Base-by-base conservation (phyloP, 306 rosid species). In the Glycine soja region DNA sequence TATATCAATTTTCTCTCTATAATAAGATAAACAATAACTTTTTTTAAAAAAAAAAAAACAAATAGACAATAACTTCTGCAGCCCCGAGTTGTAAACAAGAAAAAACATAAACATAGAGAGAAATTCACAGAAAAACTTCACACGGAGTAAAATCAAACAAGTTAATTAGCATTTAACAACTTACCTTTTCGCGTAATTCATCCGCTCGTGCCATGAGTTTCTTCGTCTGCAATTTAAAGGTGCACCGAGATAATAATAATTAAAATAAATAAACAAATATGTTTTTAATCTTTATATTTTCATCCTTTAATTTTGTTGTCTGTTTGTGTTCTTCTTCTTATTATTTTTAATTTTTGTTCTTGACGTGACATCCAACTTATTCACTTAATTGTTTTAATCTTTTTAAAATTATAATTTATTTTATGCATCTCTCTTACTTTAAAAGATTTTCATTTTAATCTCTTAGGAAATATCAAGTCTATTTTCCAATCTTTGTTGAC, bases 101-200 rank as follows among this genome's bases (percentile, higher is more conserved):
- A n/a, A n/a, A 52, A n/a, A 15, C 59, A 53, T 5, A n/a, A 5
- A 10, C 59, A 53, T n/a, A 18, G 10, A 15, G 2, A 1, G 24
- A 53, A 53, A 53, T 16, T 57, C 34, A 58, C 64, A 58, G 4
- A 15, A 16, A 54, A 7, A 4, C 34, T 58, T 6, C 62, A 56
- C 32, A 2, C 8, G 5, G 0, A 7, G 62, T 56, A 56, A 15
- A 56, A 56, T 56, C 62, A 3, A 54, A 56, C 62, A 15, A 56
- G 30, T 24, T 24, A 24, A 24, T 24, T 24, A 24, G 2, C 30
- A 24, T 24, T 24, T 24, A 24, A 24, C 30, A 24, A 24, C 30
- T 24, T 24, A 24, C 98, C 92, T 85, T 88, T 80, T 75, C 75
- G 16, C 80, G 91, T 45, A 92, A 85, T 75, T 90, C 95, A 10